These are phyloP conservation scores for Colletotrichum sp. DNA, from an alignment of 2,329 filamentous ascomycete genomes.

Conservation along the genomic window DNA sequence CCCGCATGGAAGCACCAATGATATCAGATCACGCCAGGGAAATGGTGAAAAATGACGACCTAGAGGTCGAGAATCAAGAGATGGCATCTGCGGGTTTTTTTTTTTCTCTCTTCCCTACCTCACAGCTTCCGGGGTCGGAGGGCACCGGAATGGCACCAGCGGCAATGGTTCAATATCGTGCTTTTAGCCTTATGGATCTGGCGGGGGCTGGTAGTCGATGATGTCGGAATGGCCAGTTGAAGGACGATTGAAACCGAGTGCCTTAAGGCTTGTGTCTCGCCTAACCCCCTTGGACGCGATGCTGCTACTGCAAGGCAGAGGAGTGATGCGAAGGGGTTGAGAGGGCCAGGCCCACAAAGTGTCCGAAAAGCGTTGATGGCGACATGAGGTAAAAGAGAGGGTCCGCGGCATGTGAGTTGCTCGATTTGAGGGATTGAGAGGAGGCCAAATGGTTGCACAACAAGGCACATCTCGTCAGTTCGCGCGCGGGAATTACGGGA, in stretches of 20 bases:
- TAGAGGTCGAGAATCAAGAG: slow-evolving; percentile 7
- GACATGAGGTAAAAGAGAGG: slow-evolving; percentile 8
- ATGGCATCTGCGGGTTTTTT: not conserved
- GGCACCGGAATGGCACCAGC: not conserved
- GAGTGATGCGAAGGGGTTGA: not conserved
- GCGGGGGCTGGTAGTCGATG: not conserved
- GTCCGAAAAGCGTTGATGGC: slow-evolving; percentile 9
- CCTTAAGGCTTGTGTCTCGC: not conserved
- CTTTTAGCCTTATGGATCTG: not conserved
- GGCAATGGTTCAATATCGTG: not conserved
- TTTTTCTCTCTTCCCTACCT: not conserved
- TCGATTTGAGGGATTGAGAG: not conserved
- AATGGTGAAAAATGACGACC: no score
- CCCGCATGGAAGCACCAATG: no score
- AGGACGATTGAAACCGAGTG: not conserved
- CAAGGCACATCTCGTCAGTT: not conserved
- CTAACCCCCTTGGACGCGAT: not conserved
- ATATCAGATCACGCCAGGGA: no score
- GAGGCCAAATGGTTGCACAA: not conserved
- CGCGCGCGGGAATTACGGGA: slow-evolving; percentile 19
- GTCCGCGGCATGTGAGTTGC: not conserved
- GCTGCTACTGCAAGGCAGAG: slow-evolving; percentile 2
- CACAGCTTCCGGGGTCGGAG: not conserved
- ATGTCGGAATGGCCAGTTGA: not conserved
- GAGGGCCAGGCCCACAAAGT: not conserved